A percentile compares a stretch with the other conserved stretches of the same genome.
These are phyloP conservation scores for Phaeoacremonium minimum DNA, from an alignment of 2,329 filamentous ascomycete species.

Conservation along the genomic window DNA sequence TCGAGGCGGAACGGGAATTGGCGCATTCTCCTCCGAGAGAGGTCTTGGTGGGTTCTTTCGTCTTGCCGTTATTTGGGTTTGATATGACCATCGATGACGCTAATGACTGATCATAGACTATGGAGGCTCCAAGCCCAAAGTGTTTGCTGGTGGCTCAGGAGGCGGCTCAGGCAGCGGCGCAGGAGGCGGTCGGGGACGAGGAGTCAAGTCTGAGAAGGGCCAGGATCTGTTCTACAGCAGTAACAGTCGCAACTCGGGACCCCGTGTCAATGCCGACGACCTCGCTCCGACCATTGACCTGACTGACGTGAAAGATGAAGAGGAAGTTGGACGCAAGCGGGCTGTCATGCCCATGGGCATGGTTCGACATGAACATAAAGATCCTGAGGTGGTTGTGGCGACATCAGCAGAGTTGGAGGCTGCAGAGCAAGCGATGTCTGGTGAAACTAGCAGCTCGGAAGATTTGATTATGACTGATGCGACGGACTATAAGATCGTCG, in stretches of 20 bases:
- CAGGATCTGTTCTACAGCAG: too few relatives aligned
- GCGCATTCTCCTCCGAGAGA: too few relatives aligned
- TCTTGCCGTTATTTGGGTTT: background rate
- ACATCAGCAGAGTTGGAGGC: slow-evolving; percentile 55
- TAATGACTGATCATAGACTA: slow-evolving; percentile 6
- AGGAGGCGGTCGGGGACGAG: too few relatives aligned
- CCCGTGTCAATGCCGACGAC: background rate
- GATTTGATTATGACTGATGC: slow-evolving; percentile 16
- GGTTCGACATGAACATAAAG: slow-evolving; percentile 48
- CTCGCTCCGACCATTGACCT: background rate
- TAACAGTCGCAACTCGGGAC: background rate
- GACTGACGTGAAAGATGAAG: slow-evolving; percentile 6
- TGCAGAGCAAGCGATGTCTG: slow-evolving; percentile 41
- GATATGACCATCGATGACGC: background rate
- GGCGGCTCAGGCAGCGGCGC: slow-evolving; percentile 3
- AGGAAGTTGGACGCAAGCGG: slow-evolving; percentile 15
- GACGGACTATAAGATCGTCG: slow-evolving; percentile 14
- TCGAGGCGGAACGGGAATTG: slow-evolving; percentile 1
- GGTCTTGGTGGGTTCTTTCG: too few relatives aligned
- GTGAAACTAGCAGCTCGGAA: slow-evolving; percentile 29
- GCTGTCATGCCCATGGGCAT: slow-evolving; percentile 52
- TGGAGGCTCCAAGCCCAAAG: slow-evolving; percentile 5
- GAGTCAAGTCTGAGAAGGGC: too few relatives aligned
- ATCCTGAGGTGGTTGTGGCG: slow-evolving; percentile 44
- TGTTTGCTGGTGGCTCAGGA: slow-evolving; percentile 2